A percentile compares a stretch with the other conserved stretches of the same genome.
Evolutionary conservation across 129 eudicot species (phyloP).

Genomic region (Chrysanthemum seticuspe): DNA sequence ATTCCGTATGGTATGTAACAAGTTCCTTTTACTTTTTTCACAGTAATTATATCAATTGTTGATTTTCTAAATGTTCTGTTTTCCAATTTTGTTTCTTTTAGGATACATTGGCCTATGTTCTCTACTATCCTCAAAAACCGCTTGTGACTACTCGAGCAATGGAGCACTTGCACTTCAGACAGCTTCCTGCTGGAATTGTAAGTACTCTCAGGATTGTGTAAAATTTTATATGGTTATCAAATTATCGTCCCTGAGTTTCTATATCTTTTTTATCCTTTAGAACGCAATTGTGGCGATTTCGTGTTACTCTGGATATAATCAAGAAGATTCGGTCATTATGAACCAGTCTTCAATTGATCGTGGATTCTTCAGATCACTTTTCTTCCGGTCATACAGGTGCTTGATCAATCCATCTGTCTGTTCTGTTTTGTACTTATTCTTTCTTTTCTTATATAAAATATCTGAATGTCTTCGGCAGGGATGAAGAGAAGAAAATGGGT

Average conservation of each 20-base stretch:
- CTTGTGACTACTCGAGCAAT: slow-evolving; percentile 96
- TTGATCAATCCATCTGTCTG: background rate
- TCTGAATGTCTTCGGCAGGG: slow-evolving; percentile 37
- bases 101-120: slow-evolving; percentile 98
- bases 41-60: background rate
- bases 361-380: slow-evolving; percentile 85
- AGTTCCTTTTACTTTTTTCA: background rate
- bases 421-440: background rate
- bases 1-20: slow-evolving; percentile 67
- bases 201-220: background rate
- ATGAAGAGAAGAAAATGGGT: slow-evolving; percentile 96
- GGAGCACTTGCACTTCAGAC: slow-evolving; percentile 99
- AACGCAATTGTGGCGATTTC: slow-evolving; percentile 95
- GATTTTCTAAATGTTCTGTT: background rate
- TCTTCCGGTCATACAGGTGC: slow-evolving; percentile 91
- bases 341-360: slow-evolving; percentile 95
- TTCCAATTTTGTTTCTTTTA: slow-evolving; percentile 21
- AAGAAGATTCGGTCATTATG: slow-evolving; percentile 98
- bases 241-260: slow-evolving; percentile 8
- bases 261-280: slow-evolving; percentile 24
- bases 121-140: slow-evolving; percentile 98
- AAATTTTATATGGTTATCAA: background rate
- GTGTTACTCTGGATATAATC: slow-evolving; percentile 95
- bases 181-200: slow-evolving; percentile 95
- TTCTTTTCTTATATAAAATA: background rate